A percentile compares a stretch with the other conserved stretches of the same genome.
Evolutionary conservation across 2,329 filamentous ascomycete species (phyloP).

Genomic region (Talaromyces verruculosus): DNA sequence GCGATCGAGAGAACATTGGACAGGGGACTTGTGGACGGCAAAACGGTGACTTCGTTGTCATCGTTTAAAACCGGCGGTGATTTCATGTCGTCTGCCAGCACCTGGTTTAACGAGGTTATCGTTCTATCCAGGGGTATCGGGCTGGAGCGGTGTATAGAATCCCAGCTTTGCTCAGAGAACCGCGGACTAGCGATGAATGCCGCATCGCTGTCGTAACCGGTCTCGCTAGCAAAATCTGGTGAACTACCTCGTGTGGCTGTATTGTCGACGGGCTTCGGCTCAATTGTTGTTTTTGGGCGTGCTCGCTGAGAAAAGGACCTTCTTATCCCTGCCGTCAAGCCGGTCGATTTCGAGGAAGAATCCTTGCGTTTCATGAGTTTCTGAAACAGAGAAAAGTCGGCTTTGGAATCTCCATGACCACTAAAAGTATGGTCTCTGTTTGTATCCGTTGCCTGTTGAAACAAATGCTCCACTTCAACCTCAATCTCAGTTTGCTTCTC

Average conservation of each 20-base stretch:
- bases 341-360: neutral
- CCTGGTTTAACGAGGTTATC: slow-evolving; percentile 19
- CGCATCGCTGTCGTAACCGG: slow-evolving; percentile 46
- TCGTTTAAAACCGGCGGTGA: neutral
- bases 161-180: slow-evolving; percentile 25
- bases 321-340: neutral
- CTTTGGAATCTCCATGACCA: neutral
- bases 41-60: neutral
- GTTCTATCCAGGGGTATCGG: slow-evolving; percentile 9
- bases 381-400: slow-evolving; percentile 8
- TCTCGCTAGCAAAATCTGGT: slow-evolving; percentile 38
- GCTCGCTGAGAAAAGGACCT: slow-evolving; percentile 10
- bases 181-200: slow-evolving; percentile 39
- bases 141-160: slow-evolving; percentile 14
- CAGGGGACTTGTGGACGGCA: neutral
- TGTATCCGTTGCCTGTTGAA: slow-evolving; percentile 15
- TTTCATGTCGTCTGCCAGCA: slow-evolving; percentile 17
- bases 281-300: neutral
- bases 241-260: neutral
- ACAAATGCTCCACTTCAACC: slow-evolving; percentile 9
- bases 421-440: neutral
- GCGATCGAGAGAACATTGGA: slow-evolving; percentile 4
- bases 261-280: neutral
- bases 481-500: neutral
- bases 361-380: slow-evolving; percentile 14